Base-by-base conservation (phyloP, 192 early-diverging fungal genomes). In the Obelidium mucronatum region DNA sequence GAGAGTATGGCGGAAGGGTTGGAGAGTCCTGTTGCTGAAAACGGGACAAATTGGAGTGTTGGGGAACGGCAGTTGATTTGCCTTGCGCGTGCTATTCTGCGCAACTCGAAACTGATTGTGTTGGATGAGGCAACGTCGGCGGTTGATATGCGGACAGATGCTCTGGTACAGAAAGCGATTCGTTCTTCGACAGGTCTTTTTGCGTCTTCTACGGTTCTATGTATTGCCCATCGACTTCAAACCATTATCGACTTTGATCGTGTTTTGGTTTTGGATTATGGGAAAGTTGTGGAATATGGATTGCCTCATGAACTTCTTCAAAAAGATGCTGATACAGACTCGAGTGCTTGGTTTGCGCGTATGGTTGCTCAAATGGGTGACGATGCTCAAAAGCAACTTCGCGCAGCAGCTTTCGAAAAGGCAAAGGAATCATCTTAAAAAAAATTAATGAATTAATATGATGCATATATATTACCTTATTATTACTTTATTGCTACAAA, bases 61-160 rank as follows among this genome's bases (percentile, higher is more conserved):
- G 73, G 53, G 19, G 64, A 88, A 76, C 85, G 92, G 11, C 95
- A 97, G 79, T 79, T 97, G n/a, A 75, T 94, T 34, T 94, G 93
- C 74, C 83, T 94, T 60, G 90, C 92, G 2, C 85, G 93, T 26
- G 92, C 93, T 15, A 83, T 94, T 55, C 73, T 94, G 30, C 76
- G 88, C 6, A 80, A 87, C 66, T 82, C 86, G 17, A 48, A 58
- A 35, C 34, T 84, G 4, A 40, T 84, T 8, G 54, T 84, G 19
- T 62, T 84, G 78, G 82, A 84, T 44, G 82, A 83, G 56, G 87
- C 88, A 15, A 90, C 88, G 1, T 83, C 87, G 13, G 73, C 81
- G 11, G 74, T 87, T 30, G 88, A 90, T 72, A 42, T 64, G 3
- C 67, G 59, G 65, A 83, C 84, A 34, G 87, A 76, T 39, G 35